Evolutionary conservation across 108 stramenopile genomes (phyloP).

Genomic region (Skeletonema menzelii): DNA sequence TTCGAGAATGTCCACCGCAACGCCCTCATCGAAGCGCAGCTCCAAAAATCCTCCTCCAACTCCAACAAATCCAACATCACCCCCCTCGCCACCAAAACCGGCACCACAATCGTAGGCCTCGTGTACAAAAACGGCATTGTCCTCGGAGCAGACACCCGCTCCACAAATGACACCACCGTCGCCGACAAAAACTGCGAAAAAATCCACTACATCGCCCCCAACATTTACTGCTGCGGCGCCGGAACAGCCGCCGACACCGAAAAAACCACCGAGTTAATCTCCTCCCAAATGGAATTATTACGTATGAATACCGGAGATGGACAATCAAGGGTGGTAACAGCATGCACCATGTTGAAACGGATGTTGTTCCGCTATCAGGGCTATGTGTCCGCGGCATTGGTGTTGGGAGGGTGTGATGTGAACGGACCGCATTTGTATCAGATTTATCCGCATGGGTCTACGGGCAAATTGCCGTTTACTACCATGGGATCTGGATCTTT

Average conservation of each 20-base stretch:
- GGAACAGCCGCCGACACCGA: conserved; percentile 99
- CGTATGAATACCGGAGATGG: conserved; percentile 83
- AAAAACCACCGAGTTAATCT: conserved; percentile 94
- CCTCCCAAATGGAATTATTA: conserved; percentile 92
- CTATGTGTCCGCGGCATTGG: conserved; percentile 91
- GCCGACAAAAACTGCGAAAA: conserved; percentile 99
- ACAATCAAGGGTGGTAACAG: conserved; percentile 91
- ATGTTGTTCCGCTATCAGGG: conserved; percentile 98
- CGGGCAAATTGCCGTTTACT: conserved; percentile 94
- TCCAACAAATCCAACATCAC: conserved; percentile 24
- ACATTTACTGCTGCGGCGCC: conserved; percentile 99
- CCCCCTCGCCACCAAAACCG: conserved; percentile 93
- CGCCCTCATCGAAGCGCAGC: conserved; percentile 46
- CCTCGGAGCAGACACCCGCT: conserved; percentile 97
- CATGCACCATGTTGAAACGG: conserved; percentile 94
- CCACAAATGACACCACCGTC: conserved; percentile 93
- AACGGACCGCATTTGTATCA: conserved; percentile 95
- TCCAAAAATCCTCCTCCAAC: conserved; percentile 31
- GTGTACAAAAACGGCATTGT: conserved; percentile 94
- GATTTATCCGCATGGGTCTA: conserved; percentile 97
- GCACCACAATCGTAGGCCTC: conserved; percentile 96
- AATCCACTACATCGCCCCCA: conserved; percentile 99
- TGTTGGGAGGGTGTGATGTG: conserved; percentile 93
- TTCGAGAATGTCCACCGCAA: conserved; percentile 85
- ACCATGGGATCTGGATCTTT: conserved; percentile 99